Base-by-base conservation (phyloP, 2,329 filamentous ascomycete genomes). In the Penicillium oxalicum region DNA sequence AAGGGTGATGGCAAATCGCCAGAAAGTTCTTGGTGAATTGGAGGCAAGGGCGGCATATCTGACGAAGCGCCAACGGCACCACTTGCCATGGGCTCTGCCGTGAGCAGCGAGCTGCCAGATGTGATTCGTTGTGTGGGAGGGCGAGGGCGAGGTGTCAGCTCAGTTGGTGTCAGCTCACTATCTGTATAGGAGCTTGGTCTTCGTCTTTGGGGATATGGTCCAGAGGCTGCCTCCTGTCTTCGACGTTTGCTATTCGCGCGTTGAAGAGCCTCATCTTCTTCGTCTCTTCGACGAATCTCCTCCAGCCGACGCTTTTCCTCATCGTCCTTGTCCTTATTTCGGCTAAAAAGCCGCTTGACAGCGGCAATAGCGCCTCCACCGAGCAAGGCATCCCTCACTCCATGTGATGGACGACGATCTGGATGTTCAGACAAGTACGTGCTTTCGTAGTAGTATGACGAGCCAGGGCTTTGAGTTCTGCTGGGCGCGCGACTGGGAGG, bases 281-380 rank as follows among this genome's bases (percentile, higher is more conserved):
- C 64, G 50, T 78, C 76, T 52, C 74, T 75, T 51, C 69, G 71
- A 45, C 73, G 73, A 49, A 78, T 66, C 39, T 73, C 73, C 44
- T 77, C 79, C 4, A 87, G 78, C 24, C 81, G 79, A 45, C 81
- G 77, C 55, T 80, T 70, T 64, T 84, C 76, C 62, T 78, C 70
- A 64, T 75, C 66, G 56, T 80, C 74, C 63, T 75, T 64, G 57
- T 74, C 63, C 55, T 81, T 70, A 66, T 81, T 70, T 66, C 82
- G 76, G 56, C 78, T 80, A 65, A 86, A 76, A 64, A 81, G 80
- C 70, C 79, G 84, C 38, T 69, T 69, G 29, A 76, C 45, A 4
- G 71, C 70, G 5, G 80, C 79, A 41, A 90, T 70, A 73, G 84
- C 87, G 7, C 85, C 86, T 32, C 86, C 72, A 2, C 85, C 85